Evolutionary conservation across 1,284 basidiomycete genomes (phyloP), one percentile per base, ranked within the genome.

Genomic region (Wallemia hederae): DNA sequence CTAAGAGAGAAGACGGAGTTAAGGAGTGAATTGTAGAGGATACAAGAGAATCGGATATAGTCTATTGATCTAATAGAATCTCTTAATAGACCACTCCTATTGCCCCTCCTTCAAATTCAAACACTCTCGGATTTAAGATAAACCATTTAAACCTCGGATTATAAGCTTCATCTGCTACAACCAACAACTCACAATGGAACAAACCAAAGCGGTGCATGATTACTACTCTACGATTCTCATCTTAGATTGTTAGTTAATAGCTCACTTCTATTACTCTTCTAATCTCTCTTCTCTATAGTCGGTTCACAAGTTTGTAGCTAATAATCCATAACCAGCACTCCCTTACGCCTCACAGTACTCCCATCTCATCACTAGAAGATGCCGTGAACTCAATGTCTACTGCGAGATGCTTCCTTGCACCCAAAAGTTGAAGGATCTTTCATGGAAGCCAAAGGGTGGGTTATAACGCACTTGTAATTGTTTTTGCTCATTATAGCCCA

Each of bases 361-460:
- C 66, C 94, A 98, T 75, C 76, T 99, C 65, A 98, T 98, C 73
- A 96, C 92, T 22, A 76, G 94, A 70, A 78, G 94, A 80, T 97
- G 92, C 77, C 85, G 94, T 70, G 94, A 99, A 73, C 79, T 92
- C 70, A 90, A 89, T 64, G 88, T 98, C 62, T 98, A 98, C 72
- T 94, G 92, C 64, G 94, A 99, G 75, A 79, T 99, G 70, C 80
- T 97, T 74, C 90, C 94, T 39, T 99, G 94, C 73, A 99, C 92
- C 1, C 83, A 86, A 61, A 87, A 86, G 74, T 78, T 98, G 65
- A 77, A 79, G 65, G 87, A 97, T 63, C 74, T 99, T 55, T 78
- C 78, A 60, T 98, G 94, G 79, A 89, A 84, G 69, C 94, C 94
- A 1, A 96, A 92, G 75, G 92, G 90, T 88, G 61, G 60, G 70